Base-by-base conservation (phyloP, 2,329 filamentous ascomycete species). In the Metarhizium robertsii region DNA sequence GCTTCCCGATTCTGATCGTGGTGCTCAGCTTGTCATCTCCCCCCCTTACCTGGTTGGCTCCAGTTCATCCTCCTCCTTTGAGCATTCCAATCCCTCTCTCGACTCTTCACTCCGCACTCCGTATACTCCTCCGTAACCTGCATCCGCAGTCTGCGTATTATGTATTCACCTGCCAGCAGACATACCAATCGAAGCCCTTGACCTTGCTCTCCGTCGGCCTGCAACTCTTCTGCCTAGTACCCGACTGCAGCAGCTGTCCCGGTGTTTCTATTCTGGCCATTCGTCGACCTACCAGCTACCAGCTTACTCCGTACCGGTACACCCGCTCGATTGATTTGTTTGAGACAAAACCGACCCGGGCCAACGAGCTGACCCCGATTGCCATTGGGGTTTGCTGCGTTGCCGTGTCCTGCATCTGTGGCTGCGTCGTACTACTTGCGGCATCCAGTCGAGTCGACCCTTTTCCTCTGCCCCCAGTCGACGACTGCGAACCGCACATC, bases 11-110 rank as follows among this genome's bases (percentile, higher is more conserved):
- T 38, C 25, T 30, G 36, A 40, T 7, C 38, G 14, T 45, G 36
- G 16, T 47, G 6, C 11, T 13, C 30, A 16, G 16, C 43, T n/a
- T 25, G 25, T 25, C 25, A 25, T 25, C 25, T 25, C 25, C 42
- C 52, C 42, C 52, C 52, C 51, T 53, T 53, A 43, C 52, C n/a
- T 48, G 52, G 43, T 48, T 32, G 51, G 51, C 25, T 34, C 20
- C 51, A 34, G 13, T 16, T 40, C 29, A 6, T 20, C 43, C n/a
- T 52, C 43, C n/a, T 52, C 50, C 38, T 32, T 53, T 16, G 18
- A 11, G 18, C 52, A 49, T 54, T 49, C 45, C 52, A 53, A 32
- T 42, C 52, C 34, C 36, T 40, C 38, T 11, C 11, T 13, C 14
- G 11, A 14, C 38, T 40, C 14, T 40, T 16, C 14, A 13, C 14